Base-by-base conservation (phyloP, 2,329 filamentous ascomycete species). In the Aspergillus calidoustus region DNA sequence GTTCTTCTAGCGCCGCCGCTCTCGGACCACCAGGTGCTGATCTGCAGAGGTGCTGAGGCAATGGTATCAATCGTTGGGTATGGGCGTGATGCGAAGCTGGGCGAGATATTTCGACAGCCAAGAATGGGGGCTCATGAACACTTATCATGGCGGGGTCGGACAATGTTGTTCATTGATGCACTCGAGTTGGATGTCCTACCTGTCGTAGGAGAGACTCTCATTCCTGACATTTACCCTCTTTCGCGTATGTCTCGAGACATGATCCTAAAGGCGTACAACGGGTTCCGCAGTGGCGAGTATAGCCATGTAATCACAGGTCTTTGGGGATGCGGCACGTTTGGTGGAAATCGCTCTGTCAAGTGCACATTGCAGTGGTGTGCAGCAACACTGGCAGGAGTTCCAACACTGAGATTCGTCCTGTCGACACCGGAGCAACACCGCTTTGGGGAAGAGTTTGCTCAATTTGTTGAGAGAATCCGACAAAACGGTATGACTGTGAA, bases 361-460 rank as follows among this genome's bases (percentile, higher is more conserved):
- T 57, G 54, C 22, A 57, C 49, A 23, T 19, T 57, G 44, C 54
- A 57, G 38, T 57, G 54, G 54, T 57, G 44, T 57, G 54, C 54
- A 25, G 54, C 54, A 9, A 38, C 52, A n/a, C 23, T 54, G 13
- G 38, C 34, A 17, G 31, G 38, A 7, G 34, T 54, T 13, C 52
- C 52, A 22, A 25, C 25, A 6, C 23, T 54, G 52, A 23, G n/a
- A 17, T n/a, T 54, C 25, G 17, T 54, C 19, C 28, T 54, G 15
- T 13, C 52, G 13, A 23, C 19, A 15, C 11, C 3, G 38, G 34
- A 46, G 19, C 52, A 54, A 34, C n/a, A 28, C n/a, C 3, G 23
- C 5, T 54, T 54, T 28, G 34, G 38, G 15, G 34, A 54, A 13
- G 38, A 54, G n/a, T 41, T 54, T 25, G 7, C 28, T 28, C 11